These are phyloP conservation scores for Hypoxylon sp. DNA, from an alignment of 2,329 filamentous ascomycete genomes.

Conservation along the genomic window DNA sequence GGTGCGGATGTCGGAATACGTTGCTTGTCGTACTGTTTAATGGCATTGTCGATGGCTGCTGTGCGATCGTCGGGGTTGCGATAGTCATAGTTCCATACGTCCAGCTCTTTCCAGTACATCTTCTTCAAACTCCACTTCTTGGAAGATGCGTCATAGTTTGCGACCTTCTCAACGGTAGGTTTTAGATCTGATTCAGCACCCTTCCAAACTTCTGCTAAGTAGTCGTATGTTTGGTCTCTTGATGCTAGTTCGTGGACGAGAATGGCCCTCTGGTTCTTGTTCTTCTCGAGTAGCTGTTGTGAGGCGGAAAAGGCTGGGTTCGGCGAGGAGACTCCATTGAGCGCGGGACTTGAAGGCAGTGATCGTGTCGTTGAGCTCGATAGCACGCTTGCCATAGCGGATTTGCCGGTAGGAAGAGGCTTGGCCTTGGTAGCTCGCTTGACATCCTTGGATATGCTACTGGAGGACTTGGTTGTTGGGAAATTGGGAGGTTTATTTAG, in stretches of 20 bases:
- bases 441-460: conserved; percentile 47
- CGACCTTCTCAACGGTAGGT: conserved; percentile 70
- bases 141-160: conserved; percentile 63
- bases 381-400: conserved; percentile 61
- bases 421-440: conserved; percentile 52
- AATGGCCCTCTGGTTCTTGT: conserved; percentile 67
- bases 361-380: conserved; percentile 61
- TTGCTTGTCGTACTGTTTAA: conserved; percentile 72
- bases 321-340: conserved; percentile 70
- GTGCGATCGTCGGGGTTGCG: conserved; percentile 68
- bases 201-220: conserved; percentile 66
- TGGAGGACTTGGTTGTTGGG: conserved; percentile 47
- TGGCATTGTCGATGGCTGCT: conserved; percentile 72
- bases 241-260: conserved; percentile 75
- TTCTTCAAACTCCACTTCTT: conserved; percentile 71
- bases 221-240: conserved; percentile 65
- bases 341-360: conserved; percentile 69
- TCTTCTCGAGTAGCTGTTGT: conserved; percentile 66
- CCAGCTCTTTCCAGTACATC: conserved; percentile 73
- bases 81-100: conserved; percentile 75
- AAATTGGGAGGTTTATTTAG: conserved; percentile 59
- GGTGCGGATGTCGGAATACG: conserved; percentile 69
- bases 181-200: conserved; percentile 69
- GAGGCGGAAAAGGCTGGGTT: conserved; percentile 66
- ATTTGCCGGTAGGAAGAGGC: conserved; percentile 54